phyloP scores from a whole-genome alignment of 495 filamentous ascomycete genomes.

The Aspergillus bertholletiae region DNA sequence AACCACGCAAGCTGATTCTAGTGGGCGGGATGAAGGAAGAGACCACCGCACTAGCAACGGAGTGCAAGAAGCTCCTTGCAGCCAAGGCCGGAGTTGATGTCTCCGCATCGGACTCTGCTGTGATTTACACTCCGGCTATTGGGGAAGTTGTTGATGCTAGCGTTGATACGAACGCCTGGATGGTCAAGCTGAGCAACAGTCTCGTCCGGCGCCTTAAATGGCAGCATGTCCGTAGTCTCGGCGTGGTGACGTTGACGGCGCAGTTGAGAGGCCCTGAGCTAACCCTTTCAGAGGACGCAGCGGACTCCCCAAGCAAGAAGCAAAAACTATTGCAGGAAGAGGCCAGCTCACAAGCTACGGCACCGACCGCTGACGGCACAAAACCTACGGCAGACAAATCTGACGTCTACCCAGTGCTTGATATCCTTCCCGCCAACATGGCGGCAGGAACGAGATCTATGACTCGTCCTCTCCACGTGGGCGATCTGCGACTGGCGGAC shows the following conservation, averaged over 20 bases:
- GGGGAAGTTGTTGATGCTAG: conserved; percentile 79
- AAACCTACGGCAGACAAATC: conserved; percentile 27
- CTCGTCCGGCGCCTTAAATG: conserved; percentile 83
- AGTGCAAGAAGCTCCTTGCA: conserved; percentile 75
- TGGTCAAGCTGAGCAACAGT: conserved; percentile 78
- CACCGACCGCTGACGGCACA: conserved; percentile 13
- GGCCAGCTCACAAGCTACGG: conserved; percentile 22
- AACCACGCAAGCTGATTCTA: conserved; percentile 89
- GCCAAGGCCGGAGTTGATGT: conserved; percentile 41
- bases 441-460: conserved; percentile 71
- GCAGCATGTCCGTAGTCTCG: conserved; percentile 87
- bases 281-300: conserved; percentile 27
- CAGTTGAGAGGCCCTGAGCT: conserved; percentile 42
- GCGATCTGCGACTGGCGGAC: conserved; percentile 87
- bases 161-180: conserved; percentile 97
- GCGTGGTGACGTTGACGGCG: conserved; percentile 83
- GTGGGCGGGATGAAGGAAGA: conserved; percentile 76
- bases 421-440: conserved; percentile 72
- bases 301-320: conserved; percentile 60
- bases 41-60: conserved; percentile 69
- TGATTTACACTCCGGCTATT: conserved; percentile 75
- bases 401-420: conserved; percentile 59
- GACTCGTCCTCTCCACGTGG: conserved; percentile 88
- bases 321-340: conserved; percentile 55
- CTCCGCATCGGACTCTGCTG: conserved; percentile 42